Conservation (phyloP, 495 filamentous ascomycete species). For the Aspergillus sclerotiicarbonarius region DNA sequence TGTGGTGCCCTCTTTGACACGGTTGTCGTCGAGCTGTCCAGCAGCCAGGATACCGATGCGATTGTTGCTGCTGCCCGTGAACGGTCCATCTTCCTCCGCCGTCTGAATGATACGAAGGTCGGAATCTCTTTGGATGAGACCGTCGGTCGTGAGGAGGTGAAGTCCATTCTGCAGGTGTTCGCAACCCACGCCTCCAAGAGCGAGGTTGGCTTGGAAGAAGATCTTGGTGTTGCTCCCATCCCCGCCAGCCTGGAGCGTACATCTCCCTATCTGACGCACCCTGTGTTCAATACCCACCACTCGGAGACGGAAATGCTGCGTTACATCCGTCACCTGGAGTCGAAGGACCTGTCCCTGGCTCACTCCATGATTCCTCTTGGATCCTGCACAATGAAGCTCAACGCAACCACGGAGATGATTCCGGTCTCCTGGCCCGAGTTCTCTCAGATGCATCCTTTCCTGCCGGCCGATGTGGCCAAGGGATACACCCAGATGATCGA, state of each 20-base stretch:
- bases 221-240: conserved; percentile 47
- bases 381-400: conserved; percentile 99
- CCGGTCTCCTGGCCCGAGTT: conserved; percentile 85
- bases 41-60: conserved; percentile 49
- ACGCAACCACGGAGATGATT: conserved; percentile 91
- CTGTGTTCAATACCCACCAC: conserved; percentile 95
- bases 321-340: conserved; percentile 93
- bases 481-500: conserved; percentile 71
- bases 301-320: conserved; percentile 95
- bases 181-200: conserved; percentile 37
- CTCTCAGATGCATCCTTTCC: conserved; percentile 82
- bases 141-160: conserved; percentile 57
- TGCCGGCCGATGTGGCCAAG: conserved; percentile 57
- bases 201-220: conserved; percentile 41
- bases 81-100: conserved; percentile 61
- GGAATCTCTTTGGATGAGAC: conserved; percentile 76
- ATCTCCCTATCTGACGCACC: conserved; percentile 79
- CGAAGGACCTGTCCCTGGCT: conserved; percentile 89
- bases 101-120: conserved; percentile 57
- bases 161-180: conserved; percentile 60
- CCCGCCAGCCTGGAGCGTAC: conserved; percentile 67
- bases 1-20: conserved; percentile 75
- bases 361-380: conserved; percentile 99
- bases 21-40: conserved; percentile 60
- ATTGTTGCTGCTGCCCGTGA: conserved; percentile 48